Base-by-base conservation (phyloP, 345 rosid genomes). In the Heritiera fomes region DNA sequence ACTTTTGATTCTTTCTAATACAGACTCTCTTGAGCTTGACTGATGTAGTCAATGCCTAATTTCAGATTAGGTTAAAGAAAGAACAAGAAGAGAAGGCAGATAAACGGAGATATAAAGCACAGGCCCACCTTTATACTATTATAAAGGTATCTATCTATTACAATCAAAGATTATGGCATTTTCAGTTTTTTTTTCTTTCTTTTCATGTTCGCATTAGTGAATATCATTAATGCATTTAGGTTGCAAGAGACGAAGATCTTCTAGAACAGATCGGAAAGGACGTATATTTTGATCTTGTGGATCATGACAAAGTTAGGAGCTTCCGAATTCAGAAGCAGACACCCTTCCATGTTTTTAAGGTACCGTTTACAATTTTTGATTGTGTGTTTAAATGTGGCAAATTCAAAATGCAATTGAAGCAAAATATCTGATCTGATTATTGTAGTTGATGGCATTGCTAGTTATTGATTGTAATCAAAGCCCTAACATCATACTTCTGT, bases 71-170 rank as follows among this genome's bases (percentile, higher is more conserved):
- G 82, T 85, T 95, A 79, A 93, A 91, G 89, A 95, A 92, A 85
- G 98, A 95, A 83, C 98, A 90, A 84, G 94, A 92, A 88, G 98
- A 92, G 83, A 95, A 93, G 82, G 97, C 84, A 80, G 90, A 91
- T 73, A 95, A 93, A 87, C 85, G 92, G 86, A 89, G 87, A 87
- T 86, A 93, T 79, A 95, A 93, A 86, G 98, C 98, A 66, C 85
- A 93, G 79, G 98, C 98, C 47, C 98, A 95, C 83, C 95, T 95
- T 74, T 93, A 84, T 84, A 95, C 98, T 5, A 91, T 92, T 71
- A 95, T 95, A 75, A 95, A 95, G 97, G 98, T 95, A 73, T 74
- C 74, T 23, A 69, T 64, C 66, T 53, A 18, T 23, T 6, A 18
- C 32, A 30, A 40, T 40, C 18, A 30, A 30, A 15, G 20, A 32